Evolutionary conservation across 179 eudicot species (phyloP).

Genomic region (Amaranthus tricolor): DNA sequence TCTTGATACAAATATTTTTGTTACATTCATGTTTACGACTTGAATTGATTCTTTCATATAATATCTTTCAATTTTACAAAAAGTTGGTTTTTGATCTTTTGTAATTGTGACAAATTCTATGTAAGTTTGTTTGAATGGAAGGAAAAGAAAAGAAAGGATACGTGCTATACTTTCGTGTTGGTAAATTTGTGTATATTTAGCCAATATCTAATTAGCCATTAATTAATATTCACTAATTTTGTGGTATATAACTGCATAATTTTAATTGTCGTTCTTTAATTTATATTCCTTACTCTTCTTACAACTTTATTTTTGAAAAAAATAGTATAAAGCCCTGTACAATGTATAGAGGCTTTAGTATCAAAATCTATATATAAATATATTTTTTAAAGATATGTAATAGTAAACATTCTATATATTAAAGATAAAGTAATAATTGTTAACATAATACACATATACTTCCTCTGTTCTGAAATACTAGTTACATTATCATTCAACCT

Average conservation of each 20-base stretch:
- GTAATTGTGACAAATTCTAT: neutral
- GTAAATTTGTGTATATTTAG: neutral
- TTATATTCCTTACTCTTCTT: neutral
- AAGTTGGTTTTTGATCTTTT: neutral
- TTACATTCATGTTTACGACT: conserved; percentile 6
- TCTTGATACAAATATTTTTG: conserved; percentile 6
- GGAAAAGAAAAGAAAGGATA: conserved; percentile 8
- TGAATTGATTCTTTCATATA: neutral
- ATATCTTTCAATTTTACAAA: neutral
- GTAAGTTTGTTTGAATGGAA: neutral
- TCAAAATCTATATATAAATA: no score
- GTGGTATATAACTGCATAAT: neutral
- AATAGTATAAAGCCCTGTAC: no score
- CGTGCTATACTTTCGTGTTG: neutral
- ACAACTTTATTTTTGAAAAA: no score
- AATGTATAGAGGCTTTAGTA: no score
- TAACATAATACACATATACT: no score
- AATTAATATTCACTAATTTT: neutral
- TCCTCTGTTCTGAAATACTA: no score
- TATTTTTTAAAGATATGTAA: no score
- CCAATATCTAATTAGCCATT: neutral
- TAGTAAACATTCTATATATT: no score
- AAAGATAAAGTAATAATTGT: no score
- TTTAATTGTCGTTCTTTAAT: neutral
- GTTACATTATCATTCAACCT: no score